Conservation (phyloP, 495 filamentous ascomycete species). For the Penicillium pulvis region DNA sequence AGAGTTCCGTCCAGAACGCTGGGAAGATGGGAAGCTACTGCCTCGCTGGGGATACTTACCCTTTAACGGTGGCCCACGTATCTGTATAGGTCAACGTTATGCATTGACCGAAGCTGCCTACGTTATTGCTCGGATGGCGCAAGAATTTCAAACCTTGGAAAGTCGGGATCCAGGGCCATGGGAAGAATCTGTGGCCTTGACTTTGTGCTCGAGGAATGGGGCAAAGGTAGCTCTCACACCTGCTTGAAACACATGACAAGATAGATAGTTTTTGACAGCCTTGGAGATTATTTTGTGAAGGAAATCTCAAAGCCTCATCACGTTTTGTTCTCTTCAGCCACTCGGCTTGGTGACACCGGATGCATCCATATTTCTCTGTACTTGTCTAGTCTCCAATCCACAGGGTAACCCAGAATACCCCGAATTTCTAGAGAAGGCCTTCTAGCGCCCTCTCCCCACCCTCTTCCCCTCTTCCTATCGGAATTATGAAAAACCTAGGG, state of each 20-base stretch:
- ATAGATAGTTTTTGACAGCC: no score
- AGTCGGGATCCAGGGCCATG: constrained; percentile 40
- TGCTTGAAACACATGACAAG: not conserved
- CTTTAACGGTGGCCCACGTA: constrained; percentile 61
- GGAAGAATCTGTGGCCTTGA: constrained; percentile 15
- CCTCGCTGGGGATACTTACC: constrained; percentile 48
- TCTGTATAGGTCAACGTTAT: constrained; percentile 52
- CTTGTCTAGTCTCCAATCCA: not conserved
- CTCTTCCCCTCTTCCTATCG: not conserved
- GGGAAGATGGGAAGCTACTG: constrained; percentile 37
- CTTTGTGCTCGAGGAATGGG: constrained; percentile 28
- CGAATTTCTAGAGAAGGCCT: no score
- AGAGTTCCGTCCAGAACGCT: constrained; percentile 50
- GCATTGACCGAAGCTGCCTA: constrained; percentile 60
- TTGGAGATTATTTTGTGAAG: no score
- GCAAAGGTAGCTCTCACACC: constrained; percentile 19
- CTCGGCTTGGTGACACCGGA: no score
- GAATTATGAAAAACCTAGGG: not conserved
- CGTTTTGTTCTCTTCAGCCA: not conserved
- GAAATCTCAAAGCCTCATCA: no score
- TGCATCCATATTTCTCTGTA: no score
- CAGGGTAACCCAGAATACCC: no score
- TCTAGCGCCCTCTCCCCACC: not conserved
- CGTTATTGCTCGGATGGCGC: constrained; percentile 53
- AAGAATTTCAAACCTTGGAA: constrained; percentile 54